Evolutionary conservation across 108 stramenopile species (phyloP).

Genomic region (Skeletonema tropicum): DNA sequence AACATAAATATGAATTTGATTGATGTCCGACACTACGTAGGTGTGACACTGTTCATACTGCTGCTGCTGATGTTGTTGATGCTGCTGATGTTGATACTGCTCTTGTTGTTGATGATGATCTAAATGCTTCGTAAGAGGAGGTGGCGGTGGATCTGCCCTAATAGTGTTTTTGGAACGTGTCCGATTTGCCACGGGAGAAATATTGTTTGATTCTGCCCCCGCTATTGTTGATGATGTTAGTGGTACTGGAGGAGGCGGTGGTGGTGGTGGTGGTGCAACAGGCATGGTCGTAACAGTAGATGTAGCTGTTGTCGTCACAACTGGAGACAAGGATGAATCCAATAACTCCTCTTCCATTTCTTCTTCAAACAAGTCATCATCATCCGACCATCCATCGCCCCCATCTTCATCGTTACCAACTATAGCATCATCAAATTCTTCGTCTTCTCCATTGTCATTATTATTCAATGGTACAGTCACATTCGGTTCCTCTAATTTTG

Average conservation of each 20-base stretch:
- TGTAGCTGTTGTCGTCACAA: background rate
- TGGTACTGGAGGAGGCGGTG: background rate
- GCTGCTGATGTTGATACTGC: too few species aligned
- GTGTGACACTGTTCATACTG: too few species aligned
- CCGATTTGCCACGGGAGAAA: too few species aligned
- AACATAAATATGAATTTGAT: too few species aligned
- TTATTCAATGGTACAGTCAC: background rate
- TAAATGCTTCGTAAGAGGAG: too few species aligned
- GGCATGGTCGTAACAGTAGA: background rate
- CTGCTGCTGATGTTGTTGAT: too few species aligned
- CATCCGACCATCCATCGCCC: constrained; percentile 40
- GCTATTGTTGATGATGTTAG: too few species aligned
- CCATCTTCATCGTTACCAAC: constrained; percentile 2
- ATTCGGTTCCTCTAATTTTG: background rate
- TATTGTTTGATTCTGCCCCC: too few species aligned
- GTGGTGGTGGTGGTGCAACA: constrained; percentile 20
- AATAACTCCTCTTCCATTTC: constrained; percentile 1
- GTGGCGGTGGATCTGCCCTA: too few species aligned
- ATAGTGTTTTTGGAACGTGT: too few species aligned
- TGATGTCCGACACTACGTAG: too few species aligned
- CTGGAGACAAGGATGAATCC: background rate
- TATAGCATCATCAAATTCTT: background rate
- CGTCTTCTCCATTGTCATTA: background rate
- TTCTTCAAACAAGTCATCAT: constrained; percentile 41
- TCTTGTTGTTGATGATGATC: too few species aligned